These are phyloP conservation scores for Lachancea mirantina DNA, from an alignment of 805 yeast genomes.

Conservation along the genomic window DNA sequence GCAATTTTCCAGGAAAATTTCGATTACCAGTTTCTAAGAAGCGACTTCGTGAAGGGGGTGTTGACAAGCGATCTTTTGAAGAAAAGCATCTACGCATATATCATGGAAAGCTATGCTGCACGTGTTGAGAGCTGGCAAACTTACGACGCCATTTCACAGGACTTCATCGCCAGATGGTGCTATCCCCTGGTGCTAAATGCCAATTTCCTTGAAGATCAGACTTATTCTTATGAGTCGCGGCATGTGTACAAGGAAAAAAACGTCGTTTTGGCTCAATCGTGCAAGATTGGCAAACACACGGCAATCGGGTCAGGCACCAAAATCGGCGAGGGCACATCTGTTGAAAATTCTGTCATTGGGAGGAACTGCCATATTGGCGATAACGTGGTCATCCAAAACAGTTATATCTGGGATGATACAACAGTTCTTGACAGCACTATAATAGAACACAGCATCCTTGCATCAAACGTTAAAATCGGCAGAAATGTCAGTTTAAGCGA, in stretches of 20 bases:
- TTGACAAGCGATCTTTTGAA: conserved; percentile 83
- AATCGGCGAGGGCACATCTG: conserved; percentile 66
- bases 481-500: conserved; percentile 45
- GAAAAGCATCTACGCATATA: conserved; percentile 83
- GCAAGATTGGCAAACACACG: conserved; percentile 72
- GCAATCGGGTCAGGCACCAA: conserved; percentile 72
- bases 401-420: conserved; percentile 85
- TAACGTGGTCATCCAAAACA: conserved; percentile 59
- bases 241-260: conserved; percentile 85
- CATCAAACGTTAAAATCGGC: conserved; percentile 53
- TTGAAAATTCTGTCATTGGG: conserved; percentile 75
- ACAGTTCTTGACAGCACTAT: conserved; percentile 56
- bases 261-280: conserved; percentile 89
- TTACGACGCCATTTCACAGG: conserved; percentile 85
- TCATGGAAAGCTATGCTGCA: conserved; percentile 80
- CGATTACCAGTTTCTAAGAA: conserved; percentile 81
- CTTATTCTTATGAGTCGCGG: conserved; percentile 72
- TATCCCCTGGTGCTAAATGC: conserved; percentile 88
- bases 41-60: conserved; percentile 86
- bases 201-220: conserved; percentile 61
- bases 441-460: conserved; percentile 62
- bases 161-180: conserved; percentile 83
- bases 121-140: conserved; percentile 95
- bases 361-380: conserved; percentile 79
- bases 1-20: conserved; percentile 94